Evolutionary conservation across 2,329 filamentous ascomycete genomes (phyloP).

Genomic region (Microcera coccophila): DNA sequence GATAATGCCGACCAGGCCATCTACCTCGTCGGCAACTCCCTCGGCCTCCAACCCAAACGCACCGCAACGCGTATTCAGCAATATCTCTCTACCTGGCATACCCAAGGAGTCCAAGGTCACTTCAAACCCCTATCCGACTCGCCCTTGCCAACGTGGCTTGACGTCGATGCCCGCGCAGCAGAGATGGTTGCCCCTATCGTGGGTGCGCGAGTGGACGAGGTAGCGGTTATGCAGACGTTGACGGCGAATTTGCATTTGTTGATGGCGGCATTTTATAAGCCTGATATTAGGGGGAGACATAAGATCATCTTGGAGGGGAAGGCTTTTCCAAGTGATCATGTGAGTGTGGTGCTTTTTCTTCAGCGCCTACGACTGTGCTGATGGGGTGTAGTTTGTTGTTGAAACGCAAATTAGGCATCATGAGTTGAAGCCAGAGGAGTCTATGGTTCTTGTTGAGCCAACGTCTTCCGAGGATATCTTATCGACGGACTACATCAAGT

Average conservation of each 20-base stretch:
- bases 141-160: slow-evolving; percentile 64
- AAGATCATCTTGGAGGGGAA: slow-evolving; percentile 81
- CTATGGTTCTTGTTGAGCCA: slow-evolving; percentile 68
- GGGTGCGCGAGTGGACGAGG: slow-evolving; percentile 64
- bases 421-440: slow-evolving; percentile 56
- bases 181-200: slow-evolving; percentile 67
- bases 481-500: slow-evolving; percentile 63
- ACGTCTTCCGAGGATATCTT: slow-evolving; percentile 49
- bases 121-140: slow-evolving; percentile 66
- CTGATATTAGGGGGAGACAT: slow-evolving; percentile 51
- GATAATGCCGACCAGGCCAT: slow-evolving; percentile 38
- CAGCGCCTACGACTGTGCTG: slow-evolving; percentile 1
- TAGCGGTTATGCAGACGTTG: slow-evolving; percentile 79
- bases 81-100: slow-evolving; percentile 74
- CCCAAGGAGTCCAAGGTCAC: slow-evolving; percentile 76
- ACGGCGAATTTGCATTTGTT: slow-evolving; percentile 74
- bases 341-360: slow-evolving; percentile 34
- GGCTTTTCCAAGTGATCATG: slow-evolving; percentile 80
- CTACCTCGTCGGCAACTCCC: slow-evolving; percentile 81
- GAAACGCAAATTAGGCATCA: slow-evolving; percentile 72
- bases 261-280: slow-evolving; percentile 76
- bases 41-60: slow-evolving; percentile 69
- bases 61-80: slow-evolving; percentile 57
- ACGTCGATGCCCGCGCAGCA: slow-evolving; percentile 65
- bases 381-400: slow-evolving; percentile 60